Base-by-base conservation (phyloP, 2,329 filamentous ascomycete species). In the Epichloe gansuensis region DNA sequence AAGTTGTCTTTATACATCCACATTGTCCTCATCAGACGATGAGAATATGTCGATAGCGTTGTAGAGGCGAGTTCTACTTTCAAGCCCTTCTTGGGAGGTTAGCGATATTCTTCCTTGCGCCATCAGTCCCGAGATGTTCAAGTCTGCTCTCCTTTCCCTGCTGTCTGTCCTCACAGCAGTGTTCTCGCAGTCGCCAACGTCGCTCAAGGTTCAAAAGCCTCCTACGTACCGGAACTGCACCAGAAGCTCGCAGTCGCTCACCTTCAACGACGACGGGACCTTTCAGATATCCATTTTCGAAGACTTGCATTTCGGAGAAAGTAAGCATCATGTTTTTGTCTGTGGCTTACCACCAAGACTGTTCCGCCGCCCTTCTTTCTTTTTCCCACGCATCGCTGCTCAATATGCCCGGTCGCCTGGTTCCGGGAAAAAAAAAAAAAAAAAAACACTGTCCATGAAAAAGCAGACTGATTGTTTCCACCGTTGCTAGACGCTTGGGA, bases 241-340 rank as follows among this genome's bases (percentile, higher is more conserved):
- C 35, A 39, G n/a, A 28, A 41, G 21, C 8, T 21, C 35, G 6
- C 28, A 44, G 1, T 56, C 57, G 4, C 52, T 66, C 4, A 58
- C 54, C 7, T 76, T 78, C 57, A 63, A 62, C 8, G 21, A 58
- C 1, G 69, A 75, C 45, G 74, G 73, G 5, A 73, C 68, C 0
- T 78, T 80, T 57, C 73, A 76, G 50, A 68, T 80, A 35, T 69
- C 80, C 2, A 74, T 88, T 12, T 85, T 89, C 55, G 76, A 80
- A 31, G 85, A 89, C 58, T 66, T 88, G 7, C 85, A 89, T 62
- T 85, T 85, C 61, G 85, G 83, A 9, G 85, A 89, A 65, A 76
- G 80, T 80, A 66, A 58, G 68, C 63, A 21, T 21, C 17, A 21
- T 21, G 28, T 4, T 12, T 35, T 35, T 7, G 6, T 35, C 34